Conservation (phyloP, 2,329 filamentous ascomycete genomes). For the Monilinia fructigena region DNA sequence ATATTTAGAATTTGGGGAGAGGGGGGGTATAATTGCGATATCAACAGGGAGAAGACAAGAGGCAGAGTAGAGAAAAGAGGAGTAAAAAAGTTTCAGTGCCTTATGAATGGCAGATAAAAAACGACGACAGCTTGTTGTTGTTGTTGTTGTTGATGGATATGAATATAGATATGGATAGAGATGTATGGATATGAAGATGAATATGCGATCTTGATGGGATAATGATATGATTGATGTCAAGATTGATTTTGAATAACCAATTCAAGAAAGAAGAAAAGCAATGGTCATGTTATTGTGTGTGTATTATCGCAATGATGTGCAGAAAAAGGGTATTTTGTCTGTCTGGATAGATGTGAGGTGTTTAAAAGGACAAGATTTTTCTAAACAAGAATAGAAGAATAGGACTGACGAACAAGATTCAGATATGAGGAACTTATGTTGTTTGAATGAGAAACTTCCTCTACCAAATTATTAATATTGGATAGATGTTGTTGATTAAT, state of each 20-base stretch:
- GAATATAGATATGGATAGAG: neutral
- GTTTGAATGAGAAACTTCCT: constrained; percentile 1
- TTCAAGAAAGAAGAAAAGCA: constrained; percentile 20
- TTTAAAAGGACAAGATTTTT: constrained; percentile 29
- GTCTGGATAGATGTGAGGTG: neutral
- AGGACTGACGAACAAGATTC: constrained; percentile 41
- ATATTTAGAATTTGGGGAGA: constrained; percentile 26
- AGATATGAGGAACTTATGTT: constrained; percentile 20
- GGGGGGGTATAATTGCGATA: constrained; percentile 25
- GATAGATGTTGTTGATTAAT: constrained; percentile 13
- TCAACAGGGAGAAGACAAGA: constrained; percentile 18
- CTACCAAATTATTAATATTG: constrained; percentile 14
- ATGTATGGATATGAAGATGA: neutral
- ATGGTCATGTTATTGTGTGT: constrained; percentile 5
- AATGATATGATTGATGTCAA: constrained; percentile 9
- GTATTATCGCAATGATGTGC: constrained; percentile 24
- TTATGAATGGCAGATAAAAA: constrained; percentile 29
- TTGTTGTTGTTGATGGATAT: constrained; percentile 16
- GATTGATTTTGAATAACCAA: constrained; percentile 14
- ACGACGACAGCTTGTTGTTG: constrained; percentile 28
- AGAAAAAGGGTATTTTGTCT: constrained; percentile 35
- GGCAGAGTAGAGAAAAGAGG: constrained; percentile 28
- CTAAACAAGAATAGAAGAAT: constrained; percentile 22
- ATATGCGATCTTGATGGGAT: constrained; percentile 24
- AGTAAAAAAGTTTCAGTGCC: constrained; percentile 32